phyloP scores from a whole-genome alignment of 129 eudicot species.

The Scalesia atractyloides region DNA sequence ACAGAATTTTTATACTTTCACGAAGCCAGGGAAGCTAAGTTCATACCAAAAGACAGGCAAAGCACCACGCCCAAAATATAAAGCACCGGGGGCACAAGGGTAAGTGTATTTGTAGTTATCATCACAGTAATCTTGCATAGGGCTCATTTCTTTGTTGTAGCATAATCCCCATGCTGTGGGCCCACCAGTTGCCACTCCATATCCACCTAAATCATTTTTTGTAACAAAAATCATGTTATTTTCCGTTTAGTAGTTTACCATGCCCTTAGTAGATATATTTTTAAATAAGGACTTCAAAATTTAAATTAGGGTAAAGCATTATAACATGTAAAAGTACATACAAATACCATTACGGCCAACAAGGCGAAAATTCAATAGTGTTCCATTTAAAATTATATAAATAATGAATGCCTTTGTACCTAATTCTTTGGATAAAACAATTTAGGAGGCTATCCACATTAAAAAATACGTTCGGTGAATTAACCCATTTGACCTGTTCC shows the following conservation, averaged over 20 bases:
- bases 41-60: conserved; percentile 81
- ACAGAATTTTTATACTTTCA: background rate
- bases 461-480: background rate
- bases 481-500: background rate
- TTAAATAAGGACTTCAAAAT: background rate
- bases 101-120: conserved; percentile 69
- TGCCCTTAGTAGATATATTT: background rate
- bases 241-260: conserved; percentile 9
- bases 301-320: background rate
- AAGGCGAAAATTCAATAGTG: too few relatives aligned
- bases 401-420: too few relatives aligned
- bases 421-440: too few relatives aligned
- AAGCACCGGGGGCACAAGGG: conserved; percentile 94
- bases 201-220: conserved; percentile 69
- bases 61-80: conserved; percentile 97
- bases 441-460: background rate
- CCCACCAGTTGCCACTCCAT: conserved; percentile 94
- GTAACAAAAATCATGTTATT: conserved; percentile 13
- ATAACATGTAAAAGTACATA: background rate
- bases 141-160: conserved; percentile 92
- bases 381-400: too few relatives aligned
- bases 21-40: background rate
- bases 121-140: conserved; percentile 84
- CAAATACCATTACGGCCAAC: too few relatives aligned
- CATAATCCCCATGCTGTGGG: conserved; percentile 95